These are phyloP conservation scores for Colletotrichum lupini DNA, from an alignment of 2,329 filamentous ascomycete species.

Conservation along the genomic window DNA sequence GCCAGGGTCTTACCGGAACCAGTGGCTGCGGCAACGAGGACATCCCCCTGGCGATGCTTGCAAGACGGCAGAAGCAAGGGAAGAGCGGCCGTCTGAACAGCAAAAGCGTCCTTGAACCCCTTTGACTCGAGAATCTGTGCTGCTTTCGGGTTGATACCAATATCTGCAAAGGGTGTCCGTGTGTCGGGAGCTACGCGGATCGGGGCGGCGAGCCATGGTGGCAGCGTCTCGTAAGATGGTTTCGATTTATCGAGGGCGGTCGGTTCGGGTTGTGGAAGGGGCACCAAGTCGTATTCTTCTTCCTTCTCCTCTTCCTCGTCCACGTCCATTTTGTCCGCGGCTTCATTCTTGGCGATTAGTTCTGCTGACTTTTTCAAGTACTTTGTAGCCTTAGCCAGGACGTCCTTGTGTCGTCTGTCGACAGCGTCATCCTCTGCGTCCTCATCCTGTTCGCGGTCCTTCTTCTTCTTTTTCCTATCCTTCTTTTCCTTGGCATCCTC, in stretches of 20 bases:
- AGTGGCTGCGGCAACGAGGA: constrained; percentile 92
- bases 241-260: constrained; percentile 66
- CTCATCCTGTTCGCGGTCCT: constrained; percentile 40
- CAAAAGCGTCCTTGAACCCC: constrained; percentile 77
- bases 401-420: constrained; percentile 56
- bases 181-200: constrained; percentile 73
- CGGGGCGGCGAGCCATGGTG: constrained; percentile 82
- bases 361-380: constrained; percentile 62
- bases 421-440: constrained; percentile 42
- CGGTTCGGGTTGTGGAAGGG: constrained; percentile 81
- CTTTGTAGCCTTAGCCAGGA: constrained; percentile 67
- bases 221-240: constrained; percentile 81
- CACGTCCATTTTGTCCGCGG: constrained; percentile 44
- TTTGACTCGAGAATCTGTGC: constrained; percentile 73
- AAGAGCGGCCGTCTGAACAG: constrained; percentile 83
- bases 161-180: constrained; percentile 68
- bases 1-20: constrained; percentile 96
- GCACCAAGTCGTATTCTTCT: constrained; percentile 78
- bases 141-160: constrained; percentile 72
- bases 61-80: constrained; percentile 79
- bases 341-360: constrained; percentile 44
- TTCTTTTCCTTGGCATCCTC: constrained; percentile 31
- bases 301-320: constrained; percentile 43
- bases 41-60: constrained; percentile 74
- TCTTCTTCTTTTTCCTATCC: constrained; percentile 30